These are phyloP conservation scores for Leavenworthia alabamica DNA, from an alignment of 345 rosid species.

Conservation along the genomic window DNA sequence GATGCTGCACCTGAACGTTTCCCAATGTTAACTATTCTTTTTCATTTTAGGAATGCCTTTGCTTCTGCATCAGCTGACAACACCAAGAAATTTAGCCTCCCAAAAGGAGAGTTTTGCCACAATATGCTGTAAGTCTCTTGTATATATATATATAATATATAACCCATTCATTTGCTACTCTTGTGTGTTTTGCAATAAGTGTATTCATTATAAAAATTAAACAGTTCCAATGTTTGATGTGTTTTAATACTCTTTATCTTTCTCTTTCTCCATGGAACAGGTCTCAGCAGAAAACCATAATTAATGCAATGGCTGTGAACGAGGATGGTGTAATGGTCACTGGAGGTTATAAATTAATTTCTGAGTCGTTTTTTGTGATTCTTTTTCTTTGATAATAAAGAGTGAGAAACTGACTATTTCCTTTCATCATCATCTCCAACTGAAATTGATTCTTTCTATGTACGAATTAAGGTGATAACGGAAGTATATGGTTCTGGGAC, in stretches of 20 bases:
- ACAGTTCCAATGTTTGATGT: background rate
- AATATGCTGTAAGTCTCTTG: slow-evolving; percentile 66
- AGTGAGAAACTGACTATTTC: background rate
- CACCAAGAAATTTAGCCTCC: slow-evolving; percentile 83
- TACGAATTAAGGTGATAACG: slow-evolving; percentile 69
- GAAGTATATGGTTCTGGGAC: slow-evolving; percentile 99
- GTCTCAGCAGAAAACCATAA: slow-evolving; percentile 97
- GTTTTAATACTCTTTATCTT: background rate
- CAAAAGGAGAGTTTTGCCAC: slow-evolving; percentile 86
- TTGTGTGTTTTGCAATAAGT: background rate
- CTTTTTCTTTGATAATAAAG: background rate
- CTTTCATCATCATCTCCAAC: background rate
- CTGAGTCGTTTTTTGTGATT: background rate
- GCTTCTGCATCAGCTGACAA: slow-evolving; percentile 99
- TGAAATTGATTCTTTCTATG: background rate
- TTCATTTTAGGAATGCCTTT: slow-evolving; percentile 61
- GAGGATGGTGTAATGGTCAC: slow-evolving; percentile 97
- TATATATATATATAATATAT: background rate
- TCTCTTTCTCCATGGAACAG: slow-evolving; percentile 38
- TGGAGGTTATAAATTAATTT: slow-evolving; percentile 48
- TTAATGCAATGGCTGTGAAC: slow-evolving; percentile 88
- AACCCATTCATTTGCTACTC: background rate
- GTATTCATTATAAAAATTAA: background rate
- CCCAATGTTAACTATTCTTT: background rate
- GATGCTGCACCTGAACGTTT: background rate